Evolutionary conservation across 1,284 basidiomycete genomes (phyloP).

Genomic region (Lignosus rhinocerotis): DNA sequence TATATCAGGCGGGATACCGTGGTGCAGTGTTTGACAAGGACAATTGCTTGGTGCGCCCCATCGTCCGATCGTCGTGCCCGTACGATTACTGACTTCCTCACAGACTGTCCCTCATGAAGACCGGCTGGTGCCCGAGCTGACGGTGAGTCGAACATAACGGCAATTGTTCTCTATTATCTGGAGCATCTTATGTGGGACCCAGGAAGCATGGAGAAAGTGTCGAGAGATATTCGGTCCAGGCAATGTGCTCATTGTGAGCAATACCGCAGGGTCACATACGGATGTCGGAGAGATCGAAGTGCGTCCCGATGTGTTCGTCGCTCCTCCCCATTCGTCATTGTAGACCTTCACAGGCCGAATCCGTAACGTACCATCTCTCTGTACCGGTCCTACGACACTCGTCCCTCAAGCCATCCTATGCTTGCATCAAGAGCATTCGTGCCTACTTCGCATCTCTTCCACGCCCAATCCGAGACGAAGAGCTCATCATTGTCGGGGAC

Average conservation of each 20-base stretch:
- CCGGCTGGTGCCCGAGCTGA: slow-evolving; percentile 69
- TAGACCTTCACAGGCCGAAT: slow-evolving; percentile 69
- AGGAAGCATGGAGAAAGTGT: slow-evolving; percentile 83
- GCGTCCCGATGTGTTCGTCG: slow-evolving; percentile 25
- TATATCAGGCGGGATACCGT: slow-evolving; percentile 78
- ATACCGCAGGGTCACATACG: slow-evolving; percentile 83
- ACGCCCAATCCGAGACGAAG: slow-evolving; percentile 52
- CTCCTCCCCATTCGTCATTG: not conserved
- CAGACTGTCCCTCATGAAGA: slow-evolving; percentile 81
- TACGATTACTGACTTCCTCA: not conserved
- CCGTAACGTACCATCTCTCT: slow-evolving; percentile 74
- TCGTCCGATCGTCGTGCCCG: too few species aligned
- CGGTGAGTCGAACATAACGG: slow-evolving; percentile 40
- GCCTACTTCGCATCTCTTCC: slow-evolving; percentile 62
- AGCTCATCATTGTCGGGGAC: slow-evolving; percentile 86
- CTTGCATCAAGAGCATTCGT: slow-evolving; percentile 69
- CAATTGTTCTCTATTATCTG: not conserved
- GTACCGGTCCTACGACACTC: slow-evolving; percentile 84
- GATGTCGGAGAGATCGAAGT: slow-evolving; percentile 85
- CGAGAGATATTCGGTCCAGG: slow-evolving; percentile 72
- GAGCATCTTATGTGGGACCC: slow-evolving; percentile 1
- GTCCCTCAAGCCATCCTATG: slow-evolving; percentile 75
- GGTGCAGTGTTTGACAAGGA: slow-evolving; percentile 97
- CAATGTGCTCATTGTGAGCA: slow-evolving; percentile 90
- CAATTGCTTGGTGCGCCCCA: slow-evolving; percentile 82